Base-by-base conservation (phyloP, 768 basidiomycete species). In the Boletus insuetus region DNA sequence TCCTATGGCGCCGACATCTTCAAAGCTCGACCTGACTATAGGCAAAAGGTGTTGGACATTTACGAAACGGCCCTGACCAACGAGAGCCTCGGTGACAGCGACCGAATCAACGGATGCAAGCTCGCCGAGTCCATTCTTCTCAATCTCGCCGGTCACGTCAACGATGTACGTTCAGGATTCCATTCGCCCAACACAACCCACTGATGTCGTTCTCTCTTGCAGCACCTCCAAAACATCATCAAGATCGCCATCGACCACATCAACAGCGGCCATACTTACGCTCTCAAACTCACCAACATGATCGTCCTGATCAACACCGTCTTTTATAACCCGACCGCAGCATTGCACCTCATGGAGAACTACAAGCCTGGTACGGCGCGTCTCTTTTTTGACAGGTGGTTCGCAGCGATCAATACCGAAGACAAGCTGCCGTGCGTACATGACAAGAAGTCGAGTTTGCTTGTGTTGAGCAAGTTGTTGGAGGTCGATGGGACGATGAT, bases 311-410 rank as follows among this genome's bases (percentile, higher is more conserved):
- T 94, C 73, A 93, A 92, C 63, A 72, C 86, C 29, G 79, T 93
- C 16, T 80, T 91, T 41, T 94, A 94, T 78, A 94, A 93, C 71
- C 85, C 93, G 5, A 75, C 80, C 4, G 85, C 88, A 0, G 78
- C 91, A 3, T 78, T 95, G 41, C 85, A 85, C 56, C 67, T 92
- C 52, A 87, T 95, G 77, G 89, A 91, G 64, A 69, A 60, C 32
- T 72, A 77, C 63, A 76, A 76, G 24, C 72, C 84, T 0, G 85
- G 84, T n/a, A 74, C 78, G 38, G 80, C 87, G 0, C 83, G 86
- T 38, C 65, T 70, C n/a, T 92, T 95, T 78, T 93, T 95, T 66
- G 83, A 91, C 65, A 80, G 76, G 59, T 95, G 92, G 92, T 94
- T 94, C 67, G 79, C 72, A 12, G 82, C 83, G 13, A 88, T 93